These are phyloP conservation scores for Ophiostoma sp. DNA, from an alignment of 2,329 filamentous ascomycete species.

Conservation along the genomic window DNA sequence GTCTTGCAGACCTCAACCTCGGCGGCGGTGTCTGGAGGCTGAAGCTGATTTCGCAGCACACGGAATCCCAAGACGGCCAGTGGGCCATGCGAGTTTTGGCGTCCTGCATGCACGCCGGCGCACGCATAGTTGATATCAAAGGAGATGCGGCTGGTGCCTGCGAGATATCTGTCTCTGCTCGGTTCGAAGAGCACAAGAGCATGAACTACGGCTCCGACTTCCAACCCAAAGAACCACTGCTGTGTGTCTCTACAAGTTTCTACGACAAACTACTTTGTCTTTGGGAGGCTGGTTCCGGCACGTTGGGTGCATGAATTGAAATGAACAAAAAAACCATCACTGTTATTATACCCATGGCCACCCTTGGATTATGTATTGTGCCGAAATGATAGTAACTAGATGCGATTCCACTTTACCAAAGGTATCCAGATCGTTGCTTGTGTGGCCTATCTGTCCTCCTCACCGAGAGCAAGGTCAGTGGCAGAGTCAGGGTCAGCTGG, in stretches of 20 bases:
- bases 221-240: conserved; percentile 39
- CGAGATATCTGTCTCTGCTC: conserved; percentile 58
- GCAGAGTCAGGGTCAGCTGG: conserved; percentile 39
- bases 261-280: conserved; percentile 67
- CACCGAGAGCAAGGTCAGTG: conserved; percentile 35
- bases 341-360: no score
- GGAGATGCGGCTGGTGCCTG: conserved; percentile 42
- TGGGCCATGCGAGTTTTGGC: conserved; percentile 55
- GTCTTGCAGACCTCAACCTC: conserved; percentile 61
- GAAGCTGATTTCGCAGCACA: conserved; percentile 47
- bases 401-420: neutral
- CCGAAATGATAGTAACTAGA: neutral
- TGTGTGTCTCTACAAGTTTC: conserved; percentile 67
- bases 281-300: conserved; percentile 44
- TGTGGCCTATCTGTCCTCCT: conserved; percentile 25
- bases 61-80: conserved; percentile 27
- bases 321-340: neutral
- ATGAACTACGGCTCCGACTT: conserved; percentile 92
- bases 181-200: conserved; percentile 80
- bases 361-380: no score
- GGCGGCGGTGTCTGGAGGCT: conserved; percentile 85
- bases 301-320: neutral
- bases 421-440: neutral
- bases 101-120: conserved; percentile 91
- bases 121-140: conserved; percentile 54